Percentiles rank a stretch among this genome's conserved stretches.
These are phyloP conservation scores for Circinella minor DNA, from an alignment of 371 early-diverging fungal species.

Conservation along the genomic window DNA sequence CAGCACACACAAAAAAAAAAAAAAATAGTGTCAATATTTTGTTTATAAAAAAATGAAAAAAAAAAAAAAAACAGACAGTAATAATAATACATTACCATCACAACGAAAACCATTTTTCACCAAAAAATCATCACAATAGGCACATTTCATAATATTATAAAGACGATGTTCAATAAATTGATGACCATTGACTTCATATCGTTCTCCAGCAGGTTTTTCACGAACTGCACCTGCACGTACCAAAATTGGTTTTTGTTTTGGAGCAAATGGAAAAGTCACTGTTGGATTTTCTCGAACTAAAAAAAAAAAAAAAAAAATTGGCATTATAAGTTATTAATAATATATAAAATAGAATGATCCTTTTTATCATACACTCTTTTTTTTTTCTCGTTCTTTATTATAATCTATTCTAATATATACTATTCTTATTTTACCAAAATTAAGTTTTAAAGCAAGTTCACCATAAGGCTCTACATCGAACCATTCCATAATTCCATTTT, in stretches of 20 bases:
- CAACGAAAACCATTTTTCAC: conserved; percentile 90
- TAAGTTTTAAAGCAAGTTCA: conserved; percentile 76
- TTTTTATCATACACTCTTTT: too few relatives aligned
- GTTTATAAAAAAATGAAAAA: background rate
- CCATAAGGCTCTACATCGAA: conserved; percentile 94
- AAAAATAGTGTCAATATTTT: background rate
- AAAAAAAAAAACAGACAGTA: background rate
- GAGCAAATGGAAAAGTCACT: conserved; percentile 3
- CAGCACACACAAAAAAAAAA: too few relatives aligned
- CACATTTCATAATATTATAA: conserved; percentile 94
- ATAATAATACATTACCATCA: conserved; percentile 58
- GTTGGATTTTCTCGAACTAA: conserved; percentile 26
- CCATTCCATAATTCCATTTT: conserved; percentile 76
- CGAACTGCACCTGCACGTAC: conserved; percentile 90
- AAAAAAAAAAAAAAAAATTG: background rate
- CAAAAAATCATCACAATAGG: conserved; percentile 89
- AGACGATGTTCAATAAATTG: conserved; percentile 83
- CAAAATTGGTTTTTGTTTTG: conserved; percentile 62
- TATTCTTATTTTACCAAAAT: conserved; percentile 63
- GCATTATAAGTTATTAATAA: background rate
- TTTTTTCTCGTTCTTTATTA: too few relatives aligned
- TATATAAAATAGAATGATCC: too few relatives aligned
- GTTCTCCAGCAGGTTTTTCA: conserved; percentile 71
- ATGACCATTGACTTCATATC: conserved; percentile 86
- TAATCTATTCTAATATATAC: too few relatives aligned